Conservation (phyloP, 176 grass and related monocot genomes). For the Poa annua region DNA sequence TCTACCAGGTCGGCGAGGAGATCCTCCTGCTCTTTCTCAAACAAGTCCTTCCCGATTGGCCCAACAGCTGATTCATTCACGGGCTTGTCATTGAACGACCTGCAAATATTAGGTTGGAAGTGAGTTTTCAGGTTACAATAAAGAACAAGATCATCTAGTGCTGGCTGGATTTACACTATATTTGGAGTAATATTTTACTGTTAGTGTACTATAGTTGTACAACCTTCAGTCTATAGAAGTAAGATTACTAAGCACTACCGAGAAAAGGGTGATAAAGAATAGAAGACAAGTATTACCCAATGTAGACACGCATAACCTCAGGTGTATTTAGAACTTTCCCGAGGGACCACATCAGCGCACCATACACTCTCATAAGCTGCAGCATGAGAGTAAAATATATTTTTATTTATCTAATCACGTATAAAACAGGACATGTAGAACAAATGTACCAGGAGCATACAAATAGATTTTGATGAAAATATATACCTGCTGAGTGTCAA, state of each 20-base stretch:
- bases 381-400: conserved; percentile 18
- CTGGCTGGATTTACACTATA: conserved; percentile 1
- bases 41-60: conserved; percentile 82
- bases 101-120: conserved; percentile 37
- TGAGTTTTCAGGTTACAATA: conserved; percentile 18
- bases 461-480: conserved; percentile 4
- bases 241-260: not conserved
- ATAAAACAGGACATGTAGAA: not conserved
- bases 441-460: not conserved
- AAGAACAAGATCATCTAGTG: not conserved
- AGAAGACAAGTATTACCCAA: conserved; percentile 65
- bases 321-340: conserved; percentile 96
- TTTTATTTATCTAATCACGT: not conserved
- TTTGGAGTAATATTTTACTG: not conserved
- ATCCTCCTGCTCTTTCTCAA: conserved; percentile 95
- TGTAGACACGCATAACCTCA: conserved; percentile 92
- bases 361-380: conserved; percentile 99
- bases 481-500: conserved; percentile 93
- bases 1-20: conserved; percentile 85
- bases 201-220: not conserved
- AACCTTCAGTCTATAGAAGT: not conserved
- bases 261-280: not conserved
- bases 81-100: conserved; percentile 93
- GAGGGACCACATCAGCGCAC: conserved; percentile 93
- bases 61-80: conserved; percentile 72